Conservation (phyloP, 2,329 filamentous ascomycete species). For the Verticillium zaregamsianum region DNA sequence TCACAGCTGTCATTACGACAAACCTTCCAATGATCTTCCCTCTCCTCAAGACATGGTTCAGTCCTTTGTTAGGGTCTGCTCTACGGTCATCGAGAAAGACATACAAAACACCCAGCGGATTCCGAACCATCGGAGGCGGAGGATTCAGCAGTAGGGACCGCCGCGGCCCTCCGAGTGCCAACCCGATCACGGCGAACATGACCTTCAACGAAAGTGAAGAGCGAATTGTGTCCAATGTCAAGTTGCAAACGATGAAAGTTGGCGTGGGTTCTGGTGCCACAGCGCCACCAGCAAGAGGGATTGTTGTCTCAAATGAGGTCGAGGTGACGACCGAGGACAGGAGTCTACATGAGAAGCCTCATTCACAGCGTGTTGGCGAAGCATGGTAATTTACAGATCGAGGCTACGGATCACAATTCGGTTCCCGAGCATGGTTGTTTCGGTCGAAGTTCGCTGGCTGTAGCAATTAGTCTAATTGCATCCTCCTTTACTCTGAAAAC, state of each 20-base stretch:
- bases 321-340: conserved; percentile 24
- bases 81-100: conserved; percentile 22
- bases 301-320: conserved; percentile 37
- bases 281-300: conserved; percentile 19
- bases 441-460: too few species aligned
- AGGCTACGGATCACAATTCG: too few species aligned
- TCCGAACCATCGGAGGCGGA: conserved; percentile 34
- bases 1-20: conserved; percentile 38
- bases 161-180: conserved; percentile 24
- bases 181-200: conserved; percentile 29
- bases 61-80: conserved; percentile 21
- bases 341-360: neutral
- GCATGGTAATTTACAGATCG: neutral
- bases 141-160: conserved; percentile 22
- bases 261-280: conserved; percentile 13
- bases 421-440: too few species aligned
- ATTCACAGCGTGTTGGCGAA: neutral
- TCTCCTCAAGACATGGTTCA: conserved; percentile 34
- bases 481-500: too few species aligned
- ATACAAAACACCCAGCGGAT: conserved; percentile 19
- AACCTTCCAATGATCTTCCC: conserved; percentile 43
- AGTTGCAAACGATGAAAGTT: conserved; percentile 30
- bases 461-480: too few species aligned
- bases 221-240: conserved; percentile 36
- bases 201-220: conserved; percentile 33